Base-by-base conservation (phyloP, 805 yeast species). In the Wickerhamiella vanderwaltii region DNA sequence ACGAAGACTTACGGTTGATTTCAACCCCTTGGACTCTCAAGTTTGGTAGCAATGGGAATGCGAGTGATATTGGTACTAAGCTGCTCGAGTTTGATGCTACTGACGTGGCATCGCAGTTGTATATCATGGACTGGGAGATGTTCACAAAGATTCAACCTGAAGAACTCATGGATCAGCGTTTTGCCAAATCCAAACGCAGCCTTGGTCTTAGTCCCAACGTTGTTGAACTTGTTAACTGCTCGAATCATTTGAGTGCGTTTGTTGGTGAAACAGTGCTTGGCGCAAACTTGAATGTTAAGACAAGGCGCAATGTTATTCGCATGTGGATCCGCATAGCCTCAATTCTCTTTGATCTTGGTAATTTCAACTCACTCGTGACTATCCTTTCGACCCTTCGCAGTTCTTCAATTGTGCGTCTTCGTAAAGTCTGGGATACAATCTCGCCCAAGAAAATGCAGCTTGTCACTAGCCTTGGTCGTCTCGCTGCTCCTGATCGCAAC, bases 301-400 rank as follows among this genome's bases (percentile, higher is more conserved):
- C 49, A 24, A 54, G 66, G 23, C 49, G 52, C 23, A 57, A 56
- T 36, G 46, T 62, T 26, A 49, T 62, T 33, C 57, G 58, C 48
- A 57, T 50, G 29, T 62, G 66, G 66, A 58, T 62, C 46, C 57
- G 55, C 33, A 47, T 59, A 13, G 66, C 65, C 9, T 52, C 56
- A 22, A 55, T 52, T 31, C 47, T 61, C 46, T 45, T 48, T 35
- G 54, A 51, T 19, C 43, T 55, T 15, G 54, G 60, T 12, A 61
- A 59, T 43, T 54, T 53, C 45, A 62, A 62, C 50, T 48, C 58
- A 6, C 40, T 55, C 26, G 51, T 61, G 25, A 52, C 63, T 2
- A 58, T 62, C 23, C 46, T 59, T 9, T 48, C 55, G 6, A 55
- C 63, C 2, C 53, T 62, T 29, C 61, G 59, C 48, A 53, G 59